phyloP scores from a whole-genome alignment of 2,329 filamentous ascomycete genomes.

The Coniochaeta pulveracea region DNA sequence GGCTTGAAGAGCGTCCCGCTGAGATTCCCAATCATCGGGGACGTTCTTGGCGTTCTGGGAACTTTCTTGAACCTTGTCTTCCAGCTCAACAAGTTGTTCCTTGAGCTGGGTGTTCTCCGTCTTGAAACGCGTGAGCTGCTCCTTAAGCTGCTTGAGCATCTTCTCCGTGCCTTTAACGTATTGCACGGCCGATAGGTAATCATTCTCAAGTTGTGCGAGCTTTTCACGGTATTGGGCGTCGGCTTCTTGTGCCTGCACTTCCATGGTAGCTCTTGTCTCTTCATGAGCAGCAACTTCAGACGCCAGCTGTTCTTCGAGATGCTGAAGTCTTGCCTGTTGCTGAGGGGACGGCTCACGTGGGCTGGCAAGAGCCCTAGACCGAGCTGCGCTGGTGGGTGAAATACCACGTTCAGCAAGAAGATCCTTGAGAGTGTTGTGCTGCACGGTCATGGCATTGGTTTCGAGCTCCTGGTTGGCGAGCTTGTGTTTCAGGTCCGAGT shows the following conservation, averaged over 20 bases:
- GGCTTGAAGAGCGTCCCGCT: conserved; percentile 55
- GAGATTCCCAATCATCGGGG: conserved; percentile 59
- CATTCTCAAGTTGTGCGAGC: conserved; percentile 84
- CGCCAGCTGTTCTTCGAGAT: conserved; percentile 81
- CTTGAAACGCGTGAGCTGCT: conserved; percentile 91
- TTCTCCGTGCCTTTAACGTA: conserved; percentile 98
- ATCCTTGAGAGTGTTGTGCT: conserved; percentile 88
- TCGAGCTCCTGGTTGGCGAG: conserved; percentile 82
- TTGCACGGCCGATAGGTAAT: conserved; percentile 95
- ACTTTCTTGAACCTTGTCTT: conserved; percentile 33
- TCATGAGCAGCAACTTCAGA: conserved; percentile 70
- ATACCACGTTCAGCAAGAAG: conserved; percentile 83
- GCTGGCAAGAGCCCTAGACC: conserved; percentile 61
- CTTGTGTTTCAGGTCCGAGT: conserved; percentile 71
- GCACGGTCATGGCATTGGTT: conserved; percentile 84
- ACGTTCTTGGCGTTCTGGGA: conserved; percentile 24
- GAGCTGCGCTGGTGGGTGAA: conserved; percentile 60
- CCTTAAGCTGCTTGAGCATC: conserved; percentile 98
- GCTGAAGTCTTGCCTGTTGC: conserved; percentile 62
- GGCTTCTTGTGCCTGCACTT: conserved; percentile 73
- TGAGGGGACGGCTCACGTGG: conserved; percentile 74
- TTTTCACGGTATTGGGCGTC: conserved; percentile 87
- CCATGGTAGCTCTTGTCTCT: conserved; percentile 68
- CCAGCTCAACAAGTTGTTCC: conserved; percentile 62
- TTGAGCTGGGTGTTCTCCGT: conserved; percentile 73